Base-by-base conservation (phyloP, 805 yeast genomes). In the Danielia reshetovae region DNA sequence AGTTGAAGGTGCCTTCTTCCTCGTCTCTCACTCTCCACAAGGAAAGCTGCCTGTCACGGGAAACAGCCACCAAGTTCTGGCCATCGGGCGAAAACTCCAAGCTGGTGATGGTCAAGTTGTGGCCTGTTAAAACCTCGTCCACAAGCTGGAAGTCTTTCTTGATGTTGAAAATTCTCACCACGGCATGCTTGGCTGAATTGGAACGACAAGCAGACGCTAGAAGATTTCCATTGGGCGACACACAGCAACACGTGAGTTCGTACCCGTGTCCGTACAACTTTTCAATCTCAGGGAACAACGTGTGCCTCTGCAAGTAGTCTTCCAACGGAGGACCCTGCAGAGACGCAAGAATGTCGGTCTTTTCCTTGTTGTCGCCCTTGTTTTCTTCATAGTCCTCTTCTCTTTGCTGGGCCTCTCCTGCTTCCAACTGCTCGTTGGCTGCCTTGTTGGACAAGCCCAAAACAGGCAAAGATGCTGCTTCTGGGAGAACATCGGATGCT, bases 251-350 rank as follows among this genome's bases (percentile, higher is more conserved):
- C 0, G 87, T 77, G 24, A 89, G 78, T 56, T 94, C 99, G 59
- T 87, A 94, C 7, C 99, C 99, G 57, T 93, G 99, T 0, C 99
- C 99, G 52, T 93, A 93, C 28, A 93, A 60, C 56, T 93, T 93
- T 51, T 93, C 98, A 36, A 82, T 65, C 54, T 93, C 99, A 0
- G 98, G 98, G 82, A 94, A 93, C 34, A 93, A 65, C 0, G 97
- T 85, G 53, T 81, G 86, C 51, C 97, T 73, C 56, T 93, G 97
- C 18, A 93, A 65, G 41, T 85, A 85, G 51, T 90, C 96, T 57
- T 93, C 99, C 29, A 82, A 62, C 0, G 98, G 97, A 9, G 61
- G 57, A 25, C 42, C 39, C 10, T 38, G 21, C 22, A 44, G 36
- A 13, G 40, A 26, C 7, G 95, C 89, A 0, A 60, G 53, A 0